These are phyloP conservation scores for Arabidopsis thaliana DNA, from an alignment of 345 rosid genomes.

Conservation along the genomic window TAIR10.1 NC_003074.8:3799001-3799500, in stretches of 20 bases:
- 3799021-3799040: constrained; percentile 94
- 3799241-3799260: constrained; percentile 50
- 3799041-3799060: constrained; percentile 72
- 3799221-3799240: constrained; percentile 59
- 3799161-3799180: constrained; percentile 21
- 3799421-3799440: constrained; percentile 13
- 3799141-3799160: constrained; percentile 5
- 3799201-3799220: constrained; percentile 44
- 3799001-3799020: constrained; percentile 90
- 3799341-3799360: constrained; percentile 55
- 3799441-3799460: constrained; percentile 11
- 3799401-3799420: neutral
- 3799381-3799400: constrained; percentile 20
- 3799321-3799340: constrained; percentile 74
- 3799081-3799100: constrained; percentile 77
- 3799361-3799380: constrained; percentile 54
- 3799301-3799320: constrained; percentile 84
- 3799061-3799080: constrained; percentile 63
- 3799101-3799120: constrained; percentile 23
- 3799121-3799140: constrained; percentile 17
- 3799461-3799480: constrained; percentile 68
- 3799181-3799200: constrained; percentile 18
- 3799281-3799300: constrained; percentile 83
- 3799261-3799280: constrained; percentile 78
- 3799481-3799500: constrained; percentile 84